A percentile compares a stretch with the other conserved stretches of the same genome.
phyloP scores from a whole-genome alignment of 345 rosid genomes.

The Salix caprea region DNA sequence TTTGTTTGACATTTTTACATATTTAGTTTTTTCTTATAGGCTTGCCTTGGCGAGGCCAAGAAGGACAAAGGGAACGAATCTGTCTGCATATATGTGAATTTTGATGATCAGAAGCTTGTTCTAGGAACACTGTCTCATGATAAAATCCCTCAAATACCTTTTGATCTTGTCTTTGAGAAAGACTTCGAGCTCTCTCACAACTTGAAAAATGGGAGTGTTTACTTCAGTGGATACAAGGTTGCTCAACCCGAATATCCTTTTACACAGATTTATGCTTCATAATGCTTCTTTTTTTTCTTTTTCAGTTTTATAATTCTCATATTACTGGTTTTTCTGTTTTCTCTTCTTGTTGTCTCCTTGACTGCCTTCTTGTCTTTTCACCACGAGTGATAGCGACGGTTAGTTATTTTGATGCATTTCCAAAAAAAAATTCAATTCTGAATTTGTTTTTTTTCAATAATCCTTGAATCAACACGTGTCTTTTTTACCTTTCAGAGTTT shows the following conservation, averaged over 20 bases:
- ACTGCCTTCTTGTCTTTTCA: constrained; percentile 16
- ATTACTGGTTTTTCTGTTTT: constrained; percentile 6
- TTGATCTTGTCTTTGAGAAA: constrained; percentile 55
- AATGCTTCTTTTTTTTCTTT: neutral
- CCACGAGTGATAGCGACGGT: constrained; percentile 13
- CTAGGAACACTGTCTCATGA: constrained; percentile 61
- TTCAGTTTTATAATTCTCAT: neutral
- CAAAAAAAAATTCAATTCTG: neutral
- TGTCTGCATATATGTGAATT: constrained; percentile 30
- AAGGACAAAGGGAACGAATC: constrained; percentile 40
- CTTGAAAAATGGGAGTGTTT: constrained; percentile 65
- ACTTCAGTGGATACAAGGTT: constrained; percentile 56
- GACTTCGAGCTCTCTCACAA: constrained; percentile 59
- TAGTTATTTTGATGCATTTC: neutral
- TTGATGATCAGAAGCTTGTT: constrained; percentile 43
- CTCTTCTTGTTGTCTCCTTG: constrained; percentile 22
- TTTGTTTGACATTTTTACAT: neutral
- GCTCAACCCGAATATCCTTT: constrained; percentile 50
- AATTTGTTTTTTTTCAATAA: neutral
- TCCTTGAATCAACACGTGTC: neutral
- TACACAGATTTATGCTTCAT: neutral
- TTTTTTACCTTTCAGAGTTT: constrained; percentile 19
- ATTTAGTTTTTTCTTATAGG: constrained; percentile 30
- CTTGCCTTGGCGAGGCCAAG: constrained; percentile 54
- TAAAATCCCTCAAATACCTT: constrained; percentile 51